Percentiles rank a stretch among this genome's conserved stretches.
phyloP scores from a whole-genome alignment of 2,329 filamentous ascomycete genomes.

The Cryphonectria carpinicola region DNA sequence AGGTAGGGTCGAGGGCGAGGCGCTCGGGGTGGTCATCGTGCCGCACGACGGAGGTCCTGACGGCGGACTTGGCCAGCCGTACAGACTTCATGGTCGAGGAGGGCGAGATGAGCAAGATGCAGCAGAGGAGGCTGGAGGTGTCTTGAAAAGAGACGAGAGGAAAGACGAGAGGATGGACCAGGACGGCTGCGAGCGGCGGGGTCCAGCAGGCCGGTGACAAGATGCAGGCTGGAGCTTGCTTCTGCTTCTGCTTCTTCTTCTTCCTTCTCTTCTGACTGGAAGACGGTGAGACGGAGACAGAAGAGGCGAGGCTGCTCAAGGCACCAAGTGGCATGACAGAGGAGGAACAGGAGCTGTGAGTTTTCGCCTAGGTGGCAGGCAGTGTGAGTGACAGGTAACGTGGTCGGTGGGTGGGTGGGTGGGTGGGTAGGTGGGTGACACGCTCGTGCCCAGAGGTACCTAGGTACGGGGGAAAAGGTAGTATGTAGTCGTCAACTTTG shows the following conservation, averaged over 20 bases:
- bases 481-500: neutral
- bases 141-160: conserved; percentile 22
- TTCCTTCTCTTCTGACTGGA: neutral
- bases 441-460: neutral
- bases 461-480: neutral
- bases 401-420: neutral
- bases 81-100: conserved; percentile 25
- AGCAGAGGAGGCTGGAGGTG: conserved; percentile 21
- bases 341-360: neutral
- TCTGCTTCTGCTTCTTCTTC: neutral
- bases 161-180: conserved; percentile 22
- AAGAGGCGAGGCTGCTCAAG: conserved; percentile 13
- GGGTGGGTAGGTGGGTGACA: conserved; percentile 5
- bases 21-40: conserved; percentile 24
- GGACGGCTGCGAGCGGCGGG: conserved; percentile 14
- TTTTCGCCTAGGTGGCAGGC: neutral
- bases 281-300: conserved; percentile 3
- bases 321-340: conserved; percentile 16
- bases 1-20: conserved; percentile 23
- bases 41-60: conserved; percentile 27
- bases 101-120: neutral
- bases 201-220: conserved; percentile 9
- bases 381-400: conserved; percentile 6
- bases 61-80: conserved; percentile 22
- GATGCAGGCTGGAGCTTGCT: conserved; percentile 11